phyloP scores from a whole-genome alignment of 2,329 filamentous ascomycete genomes.

The Pseudocercospora musae region DNA sequence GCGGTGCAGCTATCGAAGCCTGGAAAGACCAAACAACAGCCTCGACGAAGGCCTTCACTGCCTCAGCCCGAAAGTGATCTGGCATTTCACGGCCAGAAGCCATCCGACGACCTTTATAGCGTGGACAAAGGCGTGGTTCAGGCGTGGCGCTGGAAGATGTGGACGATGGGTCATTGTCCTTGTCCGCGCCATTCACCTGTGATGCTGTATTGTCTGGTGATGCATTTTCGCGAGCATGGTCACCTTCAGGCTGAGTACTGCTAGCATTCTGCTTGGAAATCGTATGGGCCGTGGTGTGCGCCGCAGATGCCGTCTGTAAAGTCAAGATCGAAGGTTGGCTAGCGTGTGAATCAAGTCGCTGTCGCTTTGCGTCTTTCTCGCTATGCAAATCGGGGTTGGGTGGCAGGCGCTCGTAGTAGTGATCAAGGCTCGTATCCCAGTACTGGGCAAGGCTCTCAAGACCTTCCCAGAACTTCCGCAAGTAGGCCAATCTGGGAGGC shows the following conservation, averaged over 20 bases:
- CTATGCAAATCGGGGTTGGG: constrained; percentile 11
- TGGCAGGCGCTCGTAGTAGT: constrained; percentile 45
- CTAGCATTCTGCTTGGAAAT: neutral
- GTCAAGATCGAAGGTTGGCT: constrained; percentile 3
- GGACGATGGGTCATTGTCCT: neutral
- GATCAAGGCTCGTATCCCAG: constrained; percentile 59
- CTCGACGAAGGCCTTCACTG: constrained; percentile 56
- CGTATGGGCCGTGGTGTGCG: neutral
- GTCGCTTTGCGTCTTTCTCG: constrained; percentile 27
- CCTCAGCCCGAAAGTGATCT: constrained; percentile 55
- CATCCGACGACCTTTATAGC: constrained; percentile 59
- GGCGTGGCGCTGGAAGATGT: constrained; percentile 13
- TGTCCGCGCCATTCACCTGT: neutral
- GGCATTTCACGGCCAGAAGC: constrained; percentile 58
- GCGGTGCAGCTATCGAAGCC: constrained; percentile 50
- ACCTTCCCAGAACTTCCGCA: constrained; percentile 59
- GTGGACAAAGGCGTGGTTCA: constrained; percentile 16
- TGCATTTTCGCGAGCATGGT: neutral
- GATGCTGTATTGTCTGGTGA: neutral
- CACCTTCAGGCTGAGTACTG: neutral
- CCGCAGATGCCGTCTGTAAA: constrained; percentile 3
- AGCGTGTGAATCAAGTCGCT: constrained; percentile 20
- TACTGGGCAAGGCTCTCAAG: constrained; percentile 60
- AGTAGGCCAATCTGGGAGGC: constrained; percentile 52
- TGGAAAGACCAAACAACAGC: constrained; percentile 58